Percentiles rank a stretch among this genome's conserved stretches.
Evolutionary conservation across 768 basidiomycete genomes (phyloP).

Genomic region (Tephrocybe sp.): DNA sequence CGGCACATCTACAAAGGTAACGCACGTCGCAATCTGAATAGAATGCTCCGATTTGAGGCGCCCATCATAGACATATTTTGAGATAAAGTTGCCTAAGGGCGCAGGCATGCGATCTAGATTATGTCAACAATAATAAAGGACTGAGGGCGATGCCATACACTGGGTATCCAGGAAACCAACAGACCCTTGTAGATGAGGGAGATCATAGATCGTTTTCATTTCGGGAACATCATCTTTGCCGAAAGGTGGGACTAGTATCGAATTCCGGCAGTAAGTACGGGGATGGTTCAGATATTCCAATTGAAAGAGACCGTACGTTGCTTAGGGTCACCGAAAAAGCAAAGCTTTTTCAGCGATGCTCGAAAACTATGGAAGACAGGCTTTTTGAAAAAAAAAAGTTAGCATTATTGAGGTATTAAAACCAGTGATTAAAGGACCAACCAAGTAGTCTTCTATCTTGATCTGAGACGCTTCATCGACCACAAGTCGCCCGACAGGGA

Average conservation of each 20-base stretch:
- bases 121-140: background rate
- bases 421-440: constrained; percentile 15
- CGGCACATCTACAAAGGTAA: constrained; percentile 44
- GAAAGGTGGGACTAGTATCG: constrained; percentile 47
- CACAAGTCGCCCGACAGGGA: constrained; percentile 47
- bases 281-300: background rate
- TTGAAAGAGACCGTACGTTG: constrained; percentile 38
- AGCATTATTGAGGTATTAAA: background rate
- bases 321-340: constrained; percentile 54
- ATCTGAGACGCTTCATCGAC: constrained; percentile 61
- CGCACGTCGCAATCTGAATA: constrained; percentile 31
- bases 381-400: constrained; percentile 30
- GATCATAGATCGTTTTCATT: constrained; percentile 47
- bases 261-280: background rate
- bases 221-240: constrained; percentile 38
- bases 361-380: constrained; percentile 42
- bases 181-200: constrained; percentile 33
- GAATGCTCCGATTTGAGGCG: constrained; percentile 39
- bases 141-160: constrained; percentile 30
- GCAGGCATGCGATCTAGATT: constrained; percentile 51
- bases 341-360: constrained; percentile 38
- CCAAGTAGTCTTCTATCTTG: constrained; percentile 47
- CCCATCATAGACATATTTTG: constrained; percentile 38
- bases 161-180: constrained; percentile 46
- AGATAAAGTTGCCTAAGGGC: constrained; percentile 50